Conservation (phyloP, 176 grass and related monocot species). For the Oryza glumipatula region DNA sequence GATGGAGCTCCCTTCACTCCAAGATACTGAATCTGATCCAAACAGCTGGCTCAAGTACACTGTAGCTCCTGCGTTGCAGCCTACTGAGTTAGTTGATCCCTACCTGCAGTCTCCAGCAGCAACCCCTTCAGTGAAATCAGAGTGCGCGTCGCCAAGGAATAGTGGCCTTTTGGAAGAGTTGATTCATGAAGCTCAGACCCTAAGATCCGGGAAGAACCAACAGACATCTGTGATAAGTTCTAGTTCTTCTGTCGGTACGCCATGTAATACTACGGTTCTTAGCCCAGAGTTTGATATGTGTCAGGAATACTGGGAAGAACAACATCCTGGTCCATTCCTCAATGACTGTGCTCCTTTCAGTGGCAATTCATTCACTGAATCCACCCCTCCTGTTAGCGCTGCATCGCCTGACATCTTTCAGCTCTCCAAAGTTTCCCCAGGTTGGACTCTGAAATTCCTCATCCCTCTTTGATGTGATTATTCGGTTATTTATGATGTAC, state of each 20-base stretch:
- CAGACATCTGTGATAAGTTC: constrained; percentile 56
- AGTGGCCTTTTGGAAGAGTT: constrained; percentile 88
- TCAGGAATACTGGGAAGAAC: constrained; percentile 62
- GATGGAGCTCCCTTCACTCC: constrained; percentile 99
- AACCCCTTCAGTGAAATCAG: constrained; percentile 62
- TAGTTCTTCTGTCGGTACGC: constrained; percentile 65
- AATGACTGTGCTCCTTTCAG: constrained; percentile 48
- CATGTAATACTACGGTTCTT: constrained; percentile 40
- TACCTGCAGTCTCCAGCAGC: constrained; percentile 61
- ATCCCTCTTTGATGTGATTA: neutral
- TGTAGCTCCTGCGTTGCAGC: constrained; percentile 54
- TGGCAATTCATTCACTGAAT: constrained; percentile 53
- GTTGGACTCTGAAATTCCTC: constrained; percentile 9
- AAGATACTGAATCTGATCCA: constrained; percentile 89
- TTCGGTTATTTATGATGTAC: constrained; percentile 25
- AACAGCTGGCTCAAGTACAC: constrained; percentile 70
- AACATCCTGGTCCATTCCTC: constrained; percentile 38
- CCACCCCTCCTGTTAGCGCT: constrained; percentile 36
- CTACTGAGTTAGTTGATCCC: constrained; percentile 59
- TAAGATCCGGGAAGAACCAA: constrained; percentile 58
- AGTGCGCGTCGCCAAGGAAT: constrained; percentile 55
- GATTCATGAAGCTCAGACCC: constrained; percentile 65
- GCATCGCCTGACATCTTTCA: constrained; percentile 44
- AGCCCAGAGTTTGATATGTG: constrained; percentile 58
- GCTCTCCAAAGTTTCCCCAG: constrained; percentile 46